Percentiles rank a stretch among this genome's conserved stretches.
These are phyloP conservation scores for Vigna unguiculata DNA, from an alignment of 306 rosid genomes.

Conservation along the genomic window DNA sequence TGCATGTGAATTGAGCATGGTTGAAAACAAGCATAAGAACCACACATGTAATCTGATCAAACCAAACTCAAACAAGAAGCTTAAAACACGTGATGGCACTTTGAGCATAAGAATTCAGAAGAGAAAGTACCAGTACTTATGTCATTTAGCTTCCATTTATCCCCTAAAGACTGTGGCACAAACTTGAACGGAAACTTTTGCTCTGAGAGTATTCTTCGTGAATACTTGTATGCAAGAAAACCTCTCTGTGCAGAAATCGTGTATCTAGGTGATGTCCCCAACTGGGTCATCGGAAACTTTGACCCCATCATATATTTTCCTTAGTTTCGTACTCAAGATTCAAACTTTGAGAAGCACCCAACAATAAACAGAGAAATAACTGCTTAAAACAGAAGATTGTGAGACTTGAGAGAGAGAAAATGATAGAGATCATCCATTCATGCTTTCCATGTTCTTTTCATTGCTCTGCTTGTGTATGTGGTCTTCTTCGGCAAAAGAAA, in stretches of 20 bases:
- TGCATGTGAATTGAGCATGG: not conserved
- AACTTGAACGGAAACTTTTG: conserved; percentile 65
- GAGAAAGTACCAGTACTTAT: conserved; percentile 59
- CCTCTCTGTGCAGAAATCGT: conserved; percentile 48
- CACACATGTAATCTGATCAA: not conserved
- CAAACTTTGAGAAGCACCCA: conserved; percentile 26
- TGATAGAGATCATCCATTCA: not conserved
- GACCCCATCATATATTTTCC: conserved; percentile 52
- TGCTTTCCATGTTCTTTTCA: not conserved
- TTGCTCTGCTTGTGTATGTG: not conserved
- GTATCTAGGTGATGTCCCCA: conserved; percentile 49
- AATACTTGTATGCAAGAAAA: conserved; percentile 44
- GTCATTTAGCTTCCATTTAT: conserved; percentile 74
- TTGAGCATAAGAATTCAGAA: not conserved
- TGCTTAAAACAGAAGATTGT: not conserved
- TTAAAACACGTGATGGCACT: not conserved
- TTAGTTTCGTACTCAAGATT: conserved; percentile 36
- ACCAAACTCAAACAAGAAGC: conserved; percentile 7
- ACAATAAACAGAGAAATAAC: not conserved
- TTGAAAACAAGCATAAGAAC: not conserved
- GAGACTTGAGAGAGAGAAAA: conserved; percentile 10
- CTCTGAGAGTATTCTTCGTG: conserved; percentile 45
- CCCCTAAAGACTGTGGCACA: conserved; percentile 64
- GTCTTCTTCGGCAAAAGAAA: not conserved
- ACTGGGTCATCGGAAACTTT: conserved; percentile 52